Evolutionary conservation across 768 basidiomycete species (phyloP).

Genomic region (Daedaleopsis sinensis): DNA sequence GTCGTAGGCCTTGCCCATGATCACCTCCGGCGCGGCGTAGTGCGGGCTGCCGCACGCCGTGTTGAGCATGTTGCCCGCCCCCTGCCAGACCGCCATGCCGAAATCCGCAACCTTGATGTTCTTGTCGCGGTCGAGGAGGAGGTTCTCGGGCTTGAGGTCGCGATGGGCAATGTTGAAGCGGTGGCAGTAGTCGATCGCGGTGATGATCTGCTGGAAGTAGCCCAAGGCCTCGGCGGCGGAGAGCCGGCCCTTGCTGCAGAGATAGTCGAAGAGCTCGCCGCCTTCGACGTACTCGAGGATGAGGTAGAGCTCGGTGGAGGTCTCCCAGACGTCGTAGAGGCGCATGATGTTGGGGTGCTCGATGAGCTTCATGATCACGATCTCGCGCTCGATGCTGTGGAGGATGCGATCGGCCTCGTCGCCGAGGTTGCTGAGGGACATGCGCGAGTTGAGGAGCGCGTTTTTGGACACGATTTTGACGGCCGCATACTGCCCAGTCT

Average conservation of each 20-base stretch:
- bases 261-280: conserved; percentile 93
- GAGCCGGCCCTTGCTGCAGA: conserved; percentile 78
- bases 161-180: conserved; percentile 94
- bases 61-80: conserved; percentile 60
- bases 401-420: conserved; percentile 78
- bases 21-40: conserved; percentile 92
- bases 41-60: conserved; percentile 95
- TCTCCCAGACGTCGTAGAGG: conserved; percentile 97
- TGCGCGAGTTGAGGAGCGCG: conserved; percentile 61
- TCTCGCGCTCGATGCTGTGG: conserved; percentile 88
- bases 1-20: conserved; percentile 80
- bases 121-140: conserved; percentile 78
- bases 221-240: conserved; percentile 71
- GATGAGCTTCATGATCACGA: conserved; percentile 96
- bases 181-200: conserved; percentile 90
- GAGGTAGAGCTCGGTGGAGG: conserved; percentile 83
- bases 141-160: conserved; percentile 93
- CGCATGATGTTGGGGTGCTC: conserved; percentile 94
- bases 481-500: conserved; percentile 87
- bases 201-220: conserved; percentile 94
- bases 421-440: conserved; percentile 68
- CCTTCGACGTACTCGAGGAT: conserved; percentile 95
- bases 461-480: conserved; percentile 92
- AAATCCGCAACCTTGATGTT: conserved; percentile 97
- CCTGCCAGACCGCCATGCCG: conserved; percentile 96